Percentiles rank a stretch among this genome's conserved stretches.
Conservation (phyloP, 305 asterid species). For the Coffea humblotiana region DNA sequence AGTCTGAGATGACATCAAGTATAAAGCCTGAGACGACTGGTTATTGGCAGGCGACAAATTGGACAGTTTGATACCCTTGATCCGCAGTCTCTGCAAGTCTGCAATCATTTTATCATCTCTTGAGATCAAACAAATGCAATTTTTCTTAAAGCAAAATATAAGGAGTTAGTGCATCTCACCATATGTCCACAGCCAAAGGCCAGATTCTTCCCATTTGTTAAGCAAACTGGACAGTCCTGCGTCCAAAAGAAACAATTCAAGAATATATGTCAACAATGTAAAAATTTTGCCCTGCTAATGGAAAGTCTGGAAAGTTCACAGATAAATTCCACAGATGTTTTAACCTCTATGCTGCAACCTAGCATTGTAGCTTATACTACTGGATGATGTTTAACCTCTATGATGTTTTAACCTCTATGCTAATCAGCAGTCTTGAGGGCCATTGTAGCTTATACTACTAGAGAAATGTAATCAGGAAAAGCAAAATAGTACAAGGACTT, state of each 20-base stretch:
- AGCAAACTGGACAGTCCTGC: constrained; percentile 78
- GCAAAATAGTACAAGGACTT: neutral
- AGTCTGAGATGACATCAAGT: constrained; percentile 43
- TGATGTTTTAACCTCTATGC: too few species aligned
- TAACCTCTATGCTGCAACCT: neutral
- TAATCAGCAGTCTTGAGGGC: neutral
- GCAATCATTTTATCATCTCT: constrained; percentile 30
- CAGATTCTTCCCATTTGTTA: constrained; percentile 54
- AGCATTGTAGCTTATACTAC: too few species aligned
- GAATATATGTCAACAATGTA: neutral
- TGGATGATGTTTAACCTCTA: too few species aligned
- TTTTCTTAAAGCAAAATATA: neutral
- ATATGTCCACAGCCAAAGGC: constrained; percentile 84
- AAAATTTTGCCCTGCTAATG: neutral
- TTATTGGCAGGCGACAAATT: constrained; percentile 67
- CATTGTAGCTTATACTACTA: neutral
- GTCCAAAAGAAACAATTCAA: constrained; percentile 14
- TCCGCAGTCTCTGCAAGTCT: constrained; percentile 82
- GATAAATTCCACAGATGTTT: neutral
- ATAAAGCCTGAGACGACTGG: constrained; percentile 64
- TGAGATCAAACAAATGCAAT: neutral
- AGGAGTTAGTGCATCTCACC: constrained; percentile 40
- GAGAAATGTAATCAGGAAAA: constrained; percentile 3
- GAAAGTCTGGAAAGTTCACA: neutral
- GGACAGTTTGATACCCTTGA: constrained; percentile 64